Conservation (phyloP, 441 rosid genomes). For the Cnidoscolus chayamansa region DNA sequence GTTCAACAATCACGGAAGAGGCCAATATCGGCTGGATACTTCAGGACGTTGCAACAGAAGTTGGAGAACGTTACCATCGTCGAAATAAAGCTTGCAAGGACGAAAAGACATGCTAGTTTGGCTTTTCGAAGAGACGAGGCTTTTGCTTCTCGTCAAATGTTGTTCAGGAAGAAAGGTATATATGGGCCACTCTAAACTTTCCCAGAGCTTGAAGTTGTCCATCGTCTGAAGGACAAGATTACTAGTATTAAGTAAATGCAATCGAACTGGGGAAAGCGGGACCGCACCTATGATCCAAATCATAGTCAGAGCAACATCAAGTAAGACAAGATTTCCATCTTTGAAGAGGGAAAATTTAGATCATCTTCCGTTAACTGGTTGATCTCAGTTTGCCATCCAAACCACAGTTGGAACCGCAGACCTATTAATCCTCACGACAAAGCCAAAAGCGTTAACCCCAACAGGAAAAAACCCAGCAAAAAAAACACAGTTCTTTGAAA, state of each 20-base stretch:
- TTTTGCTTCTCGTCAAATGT: slow-evolving; percentile 18
- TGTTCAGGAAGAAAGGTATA: slow-evolving; percentile 38
- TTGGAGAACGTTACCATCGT: slow-evolving; percentile 28
- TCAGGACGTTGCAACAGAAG: slow-evolving; percentile 25
- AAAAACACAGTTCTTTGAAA: background rate
- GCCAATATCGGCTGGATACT: slow-evolving; percentile 33
- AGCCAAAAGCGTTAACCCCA: slow-evolving; percentile 25
- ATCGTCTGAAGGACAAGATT: slow-evolving; percentile 23
- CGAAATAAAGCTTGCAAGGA: slow-evolving; percentile 27
- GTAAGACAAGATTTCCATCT: slow-evolving; percentile 25
- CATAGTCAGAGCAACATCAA: slow-evolving; percentile 16
- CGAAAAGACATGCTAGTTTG: slow-evolving; percentile 26
- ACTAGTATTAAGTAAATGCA: slow-evolving; percentile 17
- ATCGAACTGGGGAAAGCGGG: background rate
- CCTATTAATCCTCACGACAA: slow-evolving; percentile 26
- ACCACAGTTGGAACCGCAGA: background rate
- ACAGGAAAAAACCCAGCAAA: background rate
- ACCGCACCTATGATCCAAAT: slow-evolving; percentile 23
- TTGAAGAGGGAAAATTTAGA: slow-evolving; percentile 21
- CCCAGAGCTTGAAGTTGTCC: background rate
- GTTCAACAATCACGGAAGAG: slow-evolving; percentile 5
- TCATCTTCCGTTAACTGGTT: slow-evolving; percentile 30
- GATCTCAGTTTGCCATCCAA: slow-evolving; percentile 42
- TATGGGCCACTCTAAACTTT: slow-evolving; percentile 29
- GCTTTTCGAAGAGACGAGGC: slow-evolving; percentile 30